These are phyloP conservation scores for Rhinocladiella mackenziei DNA, from an alignment of 2,329 filamentous ascomycete genomes.

Conservation along the genomic window DNA sequence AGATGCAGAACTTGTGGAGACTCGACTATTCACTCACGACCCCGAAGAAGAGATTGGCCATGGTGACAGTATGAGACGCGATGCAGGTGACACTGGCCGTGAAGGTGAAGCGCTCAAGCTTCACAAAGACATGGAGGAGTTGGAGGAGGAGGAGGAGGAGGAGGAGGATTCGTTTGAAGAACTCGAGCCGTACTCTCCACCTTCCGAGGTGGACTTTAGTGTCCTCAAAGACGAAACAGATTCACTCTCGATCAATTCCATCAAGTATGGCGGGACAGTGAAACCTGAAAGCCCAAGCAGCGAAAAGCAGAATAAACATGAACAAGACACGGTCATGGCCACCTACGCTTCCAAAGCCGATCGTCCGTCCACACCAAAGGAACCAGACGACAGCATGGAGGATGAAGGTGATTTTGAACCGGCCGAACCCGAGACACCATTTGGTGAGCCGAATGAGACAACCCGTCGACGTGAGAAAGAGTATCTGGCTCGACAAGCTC, in stretches of 20 bases:
- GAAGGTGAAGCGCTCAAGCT: constrained; percentile 51
- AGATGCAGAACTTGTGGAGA: constrained; percentile 53
- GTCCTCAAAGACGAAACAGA: constrained; percentile 36
- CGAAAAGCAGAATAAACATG: constrained; percentile 44
- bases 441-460: constrained; percentile 43
- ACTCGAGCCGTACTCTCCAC: constrained; percentile 34
- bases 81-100: constrained; percentile 57
- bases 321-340: constrained; percentile 47
- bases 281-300: constrained; percentile 41
- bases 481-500: constrained; percentile 33
- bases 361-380: constrained; percentile 46
- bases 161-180: constrained; percentile 46
- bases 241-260: constrained; percentile 33
- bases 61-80: constrained; percentile 55
- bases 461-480: constrained; percentile 42
- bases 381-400: constrained; percentile 37
- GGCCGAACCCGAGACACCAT: constrained; percentile 36
- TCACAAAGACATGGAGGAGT: constrained; percentile 49
- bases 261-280: constrained; percentile 42
- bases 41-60: constrained; percentile 60
- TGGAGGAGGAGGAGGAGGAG: constrained; percentile 61
- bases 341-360: constrained; percentile 46
- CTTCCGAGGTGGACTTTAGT: constrained; percentile 39
- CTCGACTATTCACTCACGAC: constrained; percentile 59
- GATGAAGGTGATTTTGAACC: constrained; percentile 39